Base-by-base conservation (phyloP, 768 basidiomycete genomes). In the Daedaleopsis sinensis region DNA sequence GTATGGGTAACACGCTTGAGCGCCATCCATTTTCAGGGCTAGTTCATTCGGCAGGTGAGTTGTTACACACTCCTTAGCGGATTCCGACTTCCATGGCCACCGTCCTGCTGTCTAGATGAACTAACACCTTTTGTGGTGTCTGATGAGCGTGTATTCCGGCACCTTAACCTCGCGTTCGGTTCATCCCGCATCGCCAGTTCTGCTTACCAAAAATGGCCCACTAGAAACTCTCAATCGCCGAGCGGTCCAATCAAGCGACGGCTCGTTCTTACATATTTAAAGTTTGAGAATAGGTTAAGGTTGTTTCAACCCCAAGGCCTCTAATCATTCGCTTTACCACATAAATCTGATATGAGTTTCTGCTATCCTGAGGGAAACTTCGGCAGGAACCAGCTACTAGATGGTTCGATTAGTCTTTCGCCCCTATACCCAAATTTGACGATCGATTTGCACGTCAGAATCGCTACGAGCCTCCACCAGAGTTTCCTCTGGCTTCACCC, bases 371-470 rank as follows among this genome's bases (percentile, higher is more conserved):
- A 83, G 88, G 87, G 88, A 90, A 90, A 89, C 87, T 90, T 89
- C 86, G 87, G 87, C 85, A 86, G 89, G 88, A 91, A 90, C 88
- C 88, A 91, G 89, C 88, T 89, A 90, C 88, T 90, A 89, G 82
- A 90, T 89, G 89, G 89, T 90, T 91, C 88, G 88, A 92, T 91
- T 90, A 89, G 90, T 91, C 90, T 91, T 91, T 91, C 87, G 86
- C 89, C 90, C 90, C 90, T 91, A 91, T 91, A 90, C 89, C 88
- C 89, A 90, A 89, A 88, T 91, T 89, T 80, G 87, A 91, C 89
- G 86, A 91, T 90, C 87, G 89, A 91, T 91, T 91, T 92, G 90
- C 90, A 91, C 87, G 88, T 91, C 90, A 92, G 90, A 91, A 92
- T 88, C 86, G 89, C 90, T 91, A 89, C 87, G 86, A 89, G 87